These are phyloP conservation scores for Terfezia claveryi DNA, from an alignment of 495 filamentous ascomycete genomes.

Conservation along the genomic window DNA sequence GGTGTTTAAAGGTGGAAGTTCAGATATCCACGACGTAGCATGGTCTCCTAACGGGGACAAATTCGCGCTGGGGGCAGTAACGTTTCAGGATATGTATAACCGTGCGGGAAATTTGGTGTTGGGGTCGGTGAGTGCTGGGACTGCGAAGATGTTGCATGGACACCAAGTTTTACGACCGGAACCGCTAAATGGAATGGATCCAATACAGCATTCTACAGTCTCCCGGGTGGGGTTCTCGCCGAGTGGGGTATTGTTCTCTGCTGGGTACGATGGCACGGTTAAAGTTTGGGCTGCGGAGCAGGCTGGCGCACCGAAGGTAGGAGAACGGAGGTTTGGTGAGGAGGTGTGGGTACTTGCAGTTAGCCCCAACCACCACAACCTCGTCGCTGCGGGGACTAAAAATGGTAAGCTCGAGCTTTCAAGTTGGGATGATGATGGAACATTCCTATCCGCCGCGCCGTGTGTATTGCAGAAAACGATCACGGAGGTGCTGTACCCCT, in stretches of 20 bases:
- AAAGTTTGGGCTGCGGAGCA: conserved; percentile 44
- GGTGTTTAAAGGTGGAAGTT: conserved; percentile 10
- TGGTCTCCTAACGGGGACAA: conserved; percentile 9
- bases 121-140: conserved; percentile 2
- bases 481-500: conserved; percentile 4
- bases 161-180: conserved; percentile 4
- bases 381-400: conserved; percentile 30
- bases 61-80: conserved; percentile 7
- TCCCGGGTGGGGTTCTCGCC: conserved; percentile 9
- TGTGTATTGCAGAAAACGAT: conserved; percentile 1
- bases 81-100: conserved; percentile 11
- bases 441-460: not conserved
- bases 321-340: conserved; percentile 24
- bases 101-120: conserved; percentile 17
- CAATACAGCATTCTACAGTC: conserved; percentile 9
- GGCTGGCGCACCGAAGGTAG: conserved; percentile 5
- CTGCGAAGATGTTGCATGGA: conserved; percentile 10
- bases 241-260: conserved; percentile 42
- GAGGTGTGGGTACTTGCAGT: conserved; percentile 50
- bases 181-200: not conserved
- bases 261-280: conserved; percentile 59
- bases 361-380: conserved; percentile 25
- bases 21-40: conserved; percentile 12
- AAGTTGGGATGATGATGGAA: conserved; percentile 6
- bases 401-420: conserved; percentile 28